phyloP scores from a whole-genome alignment of 805 yeast species.

The Komagataella ulmi region DNA sequence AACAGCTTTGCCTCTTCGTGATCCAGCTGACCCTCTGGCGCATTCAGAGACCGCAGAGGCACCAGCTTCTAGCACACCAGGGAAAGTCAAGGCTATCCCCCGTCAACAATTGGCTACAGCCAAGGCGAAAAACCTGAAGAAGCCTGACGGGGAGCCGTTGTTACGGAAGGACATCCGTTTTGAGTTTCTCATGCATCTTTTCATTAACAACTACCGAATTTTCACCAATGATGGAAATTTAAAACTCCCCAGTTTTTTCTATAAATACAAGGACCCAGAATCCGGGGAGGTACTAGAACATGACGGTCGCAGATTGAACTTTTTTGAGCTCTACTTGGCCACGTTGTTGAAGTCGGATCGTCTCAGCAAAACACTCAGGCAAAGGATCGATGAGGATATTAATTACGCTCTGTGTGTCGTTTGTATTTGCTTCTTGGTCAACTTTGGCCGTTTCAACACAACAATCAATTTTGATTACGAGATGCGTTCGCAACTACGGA shows the following conservation, averaged over 20 bases:
- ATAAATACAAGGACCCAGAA: conserved; percentile 8
- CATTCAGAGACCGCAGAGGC: background rate
- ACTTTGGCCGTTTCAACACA: conserved; percentile 89
- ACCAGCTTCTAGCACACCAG: background rate
- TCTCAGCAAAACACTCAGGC: conserved; percentile 72
- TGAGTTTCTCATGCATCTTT: conserved; percentile 54
- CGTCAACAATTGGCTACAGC: background rate
- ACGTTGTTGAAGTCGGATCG: conserved; percentile 75
- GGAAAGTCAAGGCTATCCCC: background rate
- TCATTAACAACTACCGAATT: conserved; percentile 47
- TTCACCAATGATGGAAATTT: conserved; percentile 42
- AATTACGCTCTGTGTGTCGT: conserved; percentile 21
- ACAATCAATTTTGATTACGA: conserved; percentile 91
- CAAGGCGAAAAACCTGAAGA: conserved; percentile 53
- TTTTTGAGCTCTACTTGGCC: conserved; percentile 72
- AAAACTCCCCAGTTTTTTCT: conserved; percentile 22
- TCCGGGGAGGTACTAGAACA: conserved; percentile 10
- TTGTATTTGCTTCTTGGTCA: conserved; percentile 59
- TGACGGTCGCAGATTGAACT: conserved; percentile 42
- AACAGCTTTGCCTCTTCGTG: background rate
- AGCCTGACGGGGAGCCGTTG: conserved; percentile 84
- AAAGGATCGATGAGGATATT: conserved; percentile 54
- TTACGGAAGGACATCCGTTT: conserved; percentile 83
- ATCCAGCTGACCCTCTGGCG: background rate
- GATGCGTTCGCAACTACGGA: conserved; percentile 86